Conservation (phyloP, 805 yeast genomes). For the Saccharomycopsis microspora region DNA sequence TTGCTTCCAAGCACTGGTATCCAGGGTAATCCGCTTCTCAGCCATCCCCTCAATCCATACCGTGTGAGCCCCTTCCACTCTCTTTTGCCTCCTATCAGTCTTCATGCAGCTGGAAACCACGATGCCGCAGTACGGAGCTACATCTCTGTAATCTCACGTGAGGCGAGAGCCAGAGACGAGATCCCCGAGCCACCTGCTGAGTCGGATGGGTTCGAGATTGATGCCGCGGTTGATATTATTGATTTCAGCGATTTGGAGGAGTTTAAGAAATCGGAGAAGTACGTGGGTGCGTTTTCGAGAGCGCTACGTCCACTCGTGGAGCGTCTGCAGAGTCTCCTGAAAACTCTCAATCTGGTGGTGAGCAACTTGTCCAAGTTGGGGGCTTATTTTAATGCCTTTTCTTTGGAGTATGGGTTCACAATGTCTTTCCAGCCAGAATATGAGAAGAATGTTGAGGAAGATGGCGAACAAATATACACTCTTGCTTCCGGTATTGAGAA, state of each 20-base stretch:
- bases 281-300: slow-evolving; percentile 1
- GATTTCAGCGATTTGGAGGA: slow-evolving; percentile 13
- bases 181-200: not conserved
- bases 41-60: slow-evolving; percentile 15
- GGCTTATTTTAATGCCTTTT: slow-evolving; percentile 49
- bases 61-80: slow-evolving; percentile 15
- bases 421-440: slow-evolving; percentile 17
- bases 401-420: slow-evolving; percentile 31
- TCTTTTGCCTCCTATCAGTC: slow-evolving; percentile 12
- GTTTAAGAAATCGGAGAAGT: slow-evolving; percentile 12
- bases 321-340: slow-evolving; percentile 18
- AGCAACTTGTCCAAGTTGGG: slow-evolving; percentile 70
- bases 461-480: slow-evolving; percentile 34
- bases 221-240: slow-evolving; percentile 8
- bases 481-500: slow-evolving; percentile 60
- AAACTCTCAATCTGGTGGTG: slow-evolving; percentile 40
- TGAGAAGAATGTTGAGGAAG: slow-evolving; percentile 20
- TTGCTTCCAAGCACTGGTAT: slow-evolving; percentile 11
- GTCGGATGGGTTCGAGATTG: not conserved
- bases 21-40: slow-evolving; percentile 13
- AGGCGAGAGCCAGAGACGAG: slow-evolving; percentile 8
- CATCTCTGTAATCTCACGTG: slow-evolving; percentile 5
- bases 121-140: slow-evolving; percentile 12
- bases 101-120: slow-evolving; percentile 6
- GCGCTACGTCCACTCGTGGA: slow-evolving; percentile 12